phyloP scores from a whole-genome alignment of 345 rosid species.

The Mallotus nudiflorus region DNA sequence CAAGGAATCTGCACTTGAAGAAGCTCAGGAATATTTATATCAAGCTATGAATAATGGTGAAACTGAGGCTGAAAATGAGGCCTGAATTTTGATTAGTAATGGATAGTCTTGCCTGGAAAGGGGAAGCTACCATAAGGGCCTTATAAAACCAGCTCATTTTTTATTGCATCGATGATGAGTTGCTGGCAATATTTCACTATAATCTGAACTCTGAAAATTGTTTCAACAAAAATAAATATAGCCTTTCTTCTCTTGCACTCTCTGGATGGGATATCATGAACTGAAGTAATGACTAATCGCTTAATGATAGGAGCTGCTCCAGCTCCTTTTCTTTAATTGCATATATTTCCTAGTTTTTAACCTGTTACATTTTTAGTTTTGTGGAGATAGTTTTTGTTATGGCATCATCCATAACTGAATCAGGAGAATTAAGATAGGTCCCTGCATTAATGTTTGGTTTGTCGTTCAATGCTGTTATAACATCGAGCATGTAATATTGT shows the following conservation, averaged over 20 bases:
- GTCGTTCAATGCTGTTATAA: no score
- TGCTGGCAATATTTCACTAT: neutral
- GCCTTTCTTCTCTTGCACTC: neutral
- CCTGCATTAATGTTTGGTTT: no score
- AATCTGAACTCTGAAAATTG: neutral
- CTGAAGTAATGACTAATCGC: slow-evolving; percentile 6
- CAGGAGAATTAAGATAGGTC: no score
- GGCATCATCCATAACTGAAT: no score
- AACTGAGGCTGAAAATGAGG: slow-evolving; percentile 34
- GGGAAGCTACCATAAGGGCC: neutral
- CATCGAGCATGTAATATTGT: no score
- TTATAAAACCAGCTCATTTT: slow-evolving; percentile 1
- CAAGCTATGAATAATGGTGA: slow-evolving; percentile 39
- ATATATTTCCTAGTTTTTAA: neutral
- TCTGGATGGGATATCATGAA: slow-evolving; percentile 11
- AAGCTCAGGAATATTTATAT: slow-evolving; percentile 71
- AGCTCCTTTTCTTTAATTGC: neutral
- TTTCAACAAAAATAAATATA: slow-evolving; percentile 1
- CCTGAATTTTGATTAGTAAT: slow-evolving; percentile 21
- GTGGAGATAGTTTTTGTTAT: no score
- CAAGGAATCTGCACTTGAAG: slow-evolving; percentile 70
- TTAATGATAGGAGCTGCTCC: no score
- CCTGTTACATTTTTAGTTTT: no score
- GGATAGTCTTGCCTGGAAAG: neutral
- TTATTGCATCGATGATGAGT: slow-evolving; percentile 8